Conservation (phyloP, 2,329 filamentous ascomycete genomes). For the Cercospora canescens region DNA sequence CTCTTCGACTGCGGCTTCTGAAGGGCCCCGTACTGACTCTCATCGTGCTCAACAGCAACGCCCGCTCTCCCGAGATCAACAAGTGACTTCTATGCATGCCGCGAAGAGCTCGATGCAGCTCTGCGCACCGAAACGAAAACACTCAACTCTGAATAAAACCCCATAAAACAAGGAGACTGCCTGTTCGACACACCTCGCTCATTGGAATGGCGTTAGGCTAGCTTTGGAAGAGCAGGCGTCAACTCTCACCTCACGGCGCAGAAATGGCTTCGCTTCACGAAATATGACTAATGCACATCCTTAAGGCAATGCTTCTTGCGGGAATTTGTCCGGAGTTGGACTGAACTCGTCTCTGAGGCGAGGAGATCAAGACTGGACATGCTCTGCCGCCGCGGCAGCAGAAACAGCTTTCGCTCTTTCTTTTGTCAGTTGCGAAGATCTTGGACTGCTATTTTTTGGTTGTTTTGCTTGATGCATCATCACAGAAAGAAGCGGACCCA, state of each 20-base stretch:
- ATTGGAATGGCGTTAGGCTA: constrained; percentile 18
- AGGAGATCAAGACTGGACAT: constrained; percentile 16
- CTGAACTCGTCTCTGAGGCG: constrained; percentile 9
- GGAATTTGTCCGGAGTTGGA: neutral
- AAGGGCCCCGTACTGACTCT: neutral
- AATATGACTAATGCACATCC: constrained; percentile 15
- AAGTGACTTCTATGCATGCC: constrained; percentile 21
- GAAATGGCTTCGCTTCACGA: constrained; percentile 17
- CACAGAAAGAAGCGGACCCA: constrained; percentile 4
- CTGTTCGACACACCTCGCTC: constrained; percentile 27
- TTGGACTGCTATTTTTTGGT: neutral
- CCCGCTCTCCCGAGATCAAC: constrained; percentile 27
- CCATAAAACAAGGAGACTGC: constrained; percentile 19
- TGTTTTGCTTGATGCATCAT: constrained; percentile 13
- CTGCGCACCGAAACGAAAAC: constrained; percentile 24
- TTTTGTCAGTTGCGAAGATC: constrained; percentile 14
- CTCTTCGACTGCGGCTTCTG: neutral
- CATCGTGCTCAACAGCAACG: constrained; percentile 20
- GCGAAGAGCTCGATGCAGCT: constrained; percentile 27
- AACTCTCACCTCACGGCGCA: constrained; percentile 28
- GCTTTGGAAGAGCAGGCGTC: constrained; percentile 14
- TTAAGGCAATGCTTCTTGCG: constrained; percentile 8
- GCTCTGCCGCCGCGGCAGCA: constrained; percentile 3
- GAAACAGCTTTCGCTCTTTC: constrained; percentile 1
- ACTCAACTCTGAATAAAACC: constrained; percentile 26